A percentile compares a stretch with the other conserved stretches of the same genome.
Conservation (phyloP, 2,329 filamentous ascomycete species). For the Neopestalotiopsis clavispora region DNA sequence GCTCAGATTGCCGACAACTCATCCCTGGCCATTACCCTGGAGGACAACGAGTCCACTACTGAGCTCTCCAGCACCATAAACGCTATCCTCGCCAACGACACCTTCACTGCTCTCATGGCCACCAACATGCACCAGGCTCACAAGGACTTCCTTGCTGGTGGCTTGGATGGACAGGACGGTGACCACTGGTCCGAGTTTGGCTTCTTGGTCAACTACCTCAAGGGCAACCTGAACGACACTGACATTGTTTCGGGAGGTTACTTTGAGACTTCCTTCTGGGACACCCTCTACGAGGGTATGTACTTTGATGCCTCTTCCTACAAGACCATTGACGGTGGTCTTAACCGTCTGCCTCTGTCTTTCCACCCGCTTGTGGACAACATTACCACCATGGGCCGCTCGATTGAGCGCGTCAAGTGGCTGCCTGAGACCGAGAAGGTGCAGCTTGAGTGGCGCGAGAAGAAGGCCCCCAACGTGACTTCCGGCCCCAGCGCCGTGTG, state of each 20-base stretch:
- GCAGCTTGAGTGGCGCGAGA: conserved; percentile 60
- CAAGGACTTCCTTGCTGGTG: conserved; percentile 39
- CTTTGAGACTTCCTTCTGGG: conserved; percentile 50
- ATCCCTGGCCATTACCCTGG: conserved; percentile 39
- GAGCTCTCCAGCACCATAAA: conserved; percentile 42
- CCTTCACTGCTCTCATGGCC: conserved; percentile 43
- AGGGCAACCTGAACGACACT: conserved; percentile 57
- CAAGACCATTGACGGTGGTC: conserved; percentile 65
- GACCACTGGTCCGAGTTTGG: conserved; percentile 70
- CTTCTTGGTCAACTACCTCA: conserved; percentile 64
- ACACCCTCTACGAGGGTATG: conserved; percentile 56
- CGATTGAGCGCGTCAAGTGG: conserved; percentile 61
- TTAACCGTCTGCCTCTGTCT: conserved; percentile 62
- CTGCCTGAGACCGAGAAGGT: conserved; percentile 56
- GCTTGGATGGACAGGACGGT: conserved; percentile 48
- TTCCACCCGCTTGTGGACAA: conserved; percentile 67
- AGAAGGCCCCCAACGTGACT: conserved; percentile 37
- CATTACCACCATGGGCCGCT: conserved; percentile 59
- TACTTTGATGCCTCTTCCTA: conserved; percentile 66
- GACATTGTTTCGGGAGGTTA: conserved; percentile 52
- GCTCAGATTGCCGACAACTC: conserved; percentile 52
- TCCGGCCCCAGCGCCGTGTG: conserved; percentile 29
- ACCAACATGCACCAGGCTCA: conserved; percentile 51
- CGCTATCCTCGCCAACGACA: conserved; percentile 38
- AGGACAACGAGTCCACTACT: conserved; percentile 38